A percentile compares a stretch with the other conserved stretches of the same genome.
Evolutionary conservation across 163 green algal genomes (phyloP).

Genomic region (Scenedesmus sp.): DNA sequence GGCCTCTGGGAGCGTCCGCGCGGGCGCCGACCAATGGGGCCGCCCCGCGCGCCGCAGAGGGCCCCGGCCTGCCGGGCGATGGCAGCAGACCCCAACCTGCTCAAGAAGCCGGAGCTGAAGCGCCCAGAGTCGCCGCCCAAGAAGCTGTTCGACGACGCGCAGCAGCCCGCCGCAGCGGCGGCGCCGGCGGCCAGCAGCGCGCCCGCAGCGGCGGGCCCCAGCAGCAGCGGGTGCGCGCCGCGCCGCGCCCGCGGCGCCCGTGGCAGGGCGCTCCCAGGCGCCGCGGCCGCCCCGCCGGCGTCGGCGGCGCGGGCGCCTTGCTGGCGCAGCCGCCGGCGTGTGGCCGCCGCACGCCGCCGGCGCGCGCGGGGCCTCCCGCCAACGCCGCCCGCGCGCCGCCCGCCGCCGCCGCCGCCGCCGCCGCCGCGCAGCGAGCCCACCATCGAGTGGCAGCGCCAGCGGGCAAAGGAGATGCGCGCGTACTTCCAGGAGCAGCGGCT

Average conservation of each 20-base stretch:
- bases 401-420: no score
- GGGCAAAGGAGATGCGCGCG: slow-evolving; percentile 89
- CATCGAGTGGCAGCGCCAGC: slow-evolving; percentile 88
- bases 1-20: no score
- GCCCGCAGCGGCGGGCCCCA: background rate
- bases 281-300: no score
- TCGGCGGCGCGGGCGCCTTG: no score
- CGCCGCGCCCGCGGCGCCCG: background rate
- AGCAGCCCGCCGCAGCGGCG: slow-evolving; percentile 17
- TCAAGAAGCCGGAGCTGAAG: slow-evolving; percentile 45
- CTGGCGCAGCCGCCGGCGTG: no score
- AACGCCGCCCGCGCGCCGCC: no score
- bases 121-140: slow-evolving; percentile 17
- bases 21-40: slow-evolving; percentile 17
- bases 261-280: no score
- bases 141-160: slow-evolving; percentile 31
- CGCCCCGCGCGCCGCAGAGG: slow-evolving; percentile 15
- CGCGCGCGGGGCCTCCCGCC: no score
- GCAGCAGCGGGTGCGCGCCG: slow-evolving; percentile 24
- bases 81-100: slow-evolving; percentile 28
- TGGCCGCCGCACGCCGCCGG: no score
- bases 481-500: slow-evolving; percentile 79
- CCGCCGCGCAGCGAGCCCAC: slow-evolving; percentile 59
- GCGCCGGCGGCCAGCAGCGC: slow-evolving; percentile 18
- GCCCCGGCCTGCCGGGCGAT: no score